These are phyloP conservation scores for Metschnikowia gelsemii DNA, from an alignment of 805 yeast genomes.

Conservation along the genomic window DNA sequence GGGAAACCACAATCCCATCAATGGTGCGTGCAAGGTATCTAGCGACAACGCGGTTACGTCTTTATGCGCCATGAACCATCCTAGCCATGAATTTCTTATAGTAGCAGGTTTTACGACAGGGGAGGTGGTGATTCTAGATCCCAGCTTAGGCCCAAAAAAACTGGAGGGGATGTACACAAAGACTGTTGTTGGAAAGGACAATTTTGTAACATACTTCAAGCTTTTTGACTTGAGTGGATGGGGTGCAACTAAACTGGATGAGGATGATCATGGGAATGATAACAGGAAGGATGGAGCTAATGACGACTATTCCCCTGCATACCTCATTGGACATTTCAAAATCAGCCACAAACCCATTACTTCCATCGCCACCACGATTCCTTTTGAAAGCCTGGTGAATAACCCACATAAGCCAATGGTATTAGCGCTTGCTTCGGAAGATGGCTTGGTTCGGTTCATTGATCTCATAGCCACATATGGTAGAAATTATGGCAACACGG, in stretches of 20 bases:
- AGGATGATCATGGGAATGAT: too few relatives aligned
- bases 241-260: too few relatives aligned
- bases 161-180: conserved; percentile 15
- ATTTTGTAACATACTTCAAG: conserved; percentile 36
- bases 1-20: conserved; percentile 30
- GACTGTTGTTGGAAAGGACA: conserved; percentile 26
- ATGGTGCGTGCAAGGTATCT: conserved; percentile 19
- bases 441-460: conserved; percentile 60
- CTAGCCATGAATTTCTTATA: conserved; percentile 45
- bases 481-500: conserved; percentile 27
- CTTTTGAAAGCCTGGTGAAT: conserved; percentile 17
- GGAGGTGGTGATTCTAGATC: conserved; percentile 20
- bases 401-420: conserved; percentile 40
- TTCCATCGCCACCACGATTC: conserved; percentile 34
- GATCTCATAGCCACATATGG: conserved; percentile 43
- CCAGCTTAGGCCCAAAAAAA: conserved; percentile 11
- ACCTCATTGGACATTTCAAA: conserved; percentile 55
- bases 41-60: conserved; percentile 27
- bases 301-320: conserved; percentile 9
- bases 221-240: conserved; percentile 37
- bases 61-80: conserved; percentile 26
- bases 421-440: conserved; percentile 57
- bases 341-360: conserved; percentile 62
- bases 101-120: conserved; percentile 34
- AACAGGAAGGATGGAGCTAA: background rate